These are phyloP conservation scores for Lactarius akahatsu DNA, from an alignment of 768 basidiomycete species.

Conservation along the genomic window DNA sequence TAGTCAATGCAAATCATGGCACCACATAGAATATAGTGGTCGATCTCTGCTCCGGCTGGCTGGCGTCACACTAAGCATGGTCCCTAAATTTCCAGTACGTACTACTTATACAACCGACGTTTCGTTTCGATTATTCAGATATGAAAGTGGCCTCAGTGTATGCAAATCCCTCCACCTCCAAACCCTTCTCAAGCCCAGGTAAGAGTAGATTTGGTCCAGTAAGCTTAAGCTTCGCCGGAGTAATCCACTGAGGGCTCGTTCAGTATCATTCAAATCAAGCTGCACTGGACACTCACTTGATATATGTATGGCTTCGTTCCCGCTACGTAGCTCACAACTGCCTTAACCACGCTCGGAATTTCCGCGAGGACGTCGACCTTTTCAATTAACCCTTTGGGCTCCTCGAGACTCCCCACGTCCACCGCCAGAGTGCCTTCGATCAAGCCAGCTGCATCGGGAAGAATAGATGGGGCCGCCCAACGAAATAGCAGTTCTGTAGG, in stretches of 20 bases:
- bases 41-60: neutral
- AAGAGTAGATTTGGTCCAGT: conserved; percentile 44
- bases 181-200: conserved; percentile 41
- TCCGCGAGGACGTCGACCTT: conserved; percentile 96
- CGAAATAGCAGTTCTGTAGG: conserved; percentile 69
- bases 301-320: conserved; percentile 94
- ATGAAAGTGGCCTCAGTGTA: conserved; percentile 94
- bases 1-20: too few relatives aligned
- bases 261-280: conserved; percentile 2
- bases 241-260: conserved; percentile 50
- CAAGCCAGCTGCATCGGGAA: conserved; percentile 49
- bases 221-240: conserved; percentile 51
- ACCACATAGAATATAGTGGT: neutral
- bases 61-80: neutral
- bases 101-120: neutral
- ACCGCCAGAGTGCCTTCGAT: conserved; percentile 56
- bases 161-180: conserved; percentile 61
- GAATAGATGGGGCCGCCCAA: conserved; percentile 73
- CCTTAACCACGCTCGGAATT: conserved; percentile 88
- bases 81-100: conserved; percentile 1
- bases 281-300: conserved; percentile 56
- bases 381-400: conserved; percentile 77
- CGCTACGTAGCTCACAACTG: conserved; percentile 90
- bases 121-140: conserved; percentile 42
- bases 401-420: conserved; percentile 55